Evolutionary conservation across 768 basidiomycete species (phyloP).

Genomic region (Rhizopogon rudus): DNA sequence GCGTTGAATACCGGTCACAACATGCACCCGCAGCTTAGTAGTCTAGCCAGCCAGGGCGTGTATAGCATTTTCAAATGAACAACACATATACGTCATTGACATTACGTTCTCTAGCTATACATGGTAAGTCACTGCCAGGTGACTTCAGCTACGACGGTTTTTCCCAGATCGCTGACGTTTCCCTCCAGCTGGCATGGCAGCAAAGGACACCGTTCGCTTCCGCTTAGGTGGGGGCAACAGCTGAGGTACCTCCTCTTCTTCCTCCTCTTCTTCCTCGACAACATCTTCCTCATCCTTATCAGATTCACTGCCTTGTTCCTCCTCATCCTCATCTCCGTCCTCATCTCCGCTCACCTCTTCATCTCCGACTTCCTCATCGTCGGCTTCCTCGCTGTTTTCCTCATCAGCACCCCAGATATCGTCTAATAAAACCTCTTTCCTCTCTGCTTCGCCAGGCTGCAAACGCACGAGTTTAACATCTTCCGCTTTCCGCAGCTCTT

Average conservation of each 20-base stretch:
- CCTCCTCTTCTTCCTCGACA: slow-evolving; percentile 36
- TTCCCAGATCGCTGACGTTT: slow-evolving; percentile 8
- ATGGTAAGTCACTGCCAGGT: neutral
- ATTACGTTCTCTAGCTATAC: neutral
- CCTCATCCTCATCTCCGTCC: slow-evolving; percentile 25
- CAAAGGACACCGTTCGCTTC: slow-evolving; percentile 47
- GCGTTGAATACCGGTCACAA: neutral
- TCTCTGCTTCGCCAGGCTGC: slow-evolving; percentile 32
- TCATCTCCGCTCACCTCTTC: slow-evolving; percentile 32
- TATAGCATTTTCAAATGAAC: neutral
- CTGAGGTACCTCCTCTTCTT: slow-evolving; percentile 27
- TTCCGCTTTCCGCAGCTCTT: slow-evolving; percentile 56
- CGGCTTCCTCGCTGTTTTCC: slow-evolving; percentile 25
- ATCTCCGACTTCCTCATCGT: slow-evolving; percentile 34
- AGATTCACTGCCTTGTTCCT: slow-evolving; percentile 30
- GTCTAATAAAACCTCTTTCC: slow-evolving; percentile 37
- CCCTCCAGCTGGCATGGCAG: slow-evolving; percentile 14
- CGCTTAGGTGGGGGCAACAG: slow-evolving; percentile 33
- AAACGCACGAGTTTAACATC: slow-evolving; percentile 57
- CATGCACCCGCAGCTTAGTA: neutral
- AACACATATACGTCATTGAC: neutral
- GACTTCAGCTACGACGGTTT: neutral
- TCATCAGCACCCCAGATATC: slow-evolving; percentile 28
- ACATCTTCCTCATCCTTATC: slow-evolving; percentile 37
- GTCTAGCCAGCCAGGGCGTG: neutral